Conservation (phyloP, 805 yeast genomes). For the Starmerella scarabaei region DNA sequence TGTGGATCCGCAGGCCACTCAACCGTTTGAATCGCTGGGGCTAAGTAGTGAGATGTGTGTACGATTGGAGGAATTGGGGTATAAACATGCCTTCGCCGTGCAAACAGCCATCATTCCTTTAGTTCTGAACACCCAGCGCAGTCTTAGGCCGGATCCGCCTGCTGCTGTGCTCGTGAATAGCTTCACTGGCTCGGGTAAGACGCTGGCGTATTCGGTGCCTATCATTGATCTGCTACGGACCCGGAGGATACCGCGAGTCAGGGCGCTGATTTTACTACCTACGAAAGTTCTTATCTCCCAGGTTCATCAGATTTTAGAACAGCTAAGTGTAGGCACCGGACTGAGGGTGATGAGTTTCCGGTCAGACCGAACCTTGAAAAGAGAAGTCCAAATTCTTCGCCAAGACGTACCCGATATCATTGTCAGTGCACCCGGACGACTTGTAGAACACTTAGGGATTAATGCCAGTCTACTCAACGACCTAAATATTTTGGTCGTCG, state of each 20-base stretch:
- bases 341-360: slow-evolving; percentile 47
- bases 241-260: slow-evolving; percentile 54
- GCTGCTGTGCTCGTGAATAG: slow-evolving; percentile 76
- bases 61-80: slow-evolving; percentile 39
- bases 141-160: slow-evolving; percentile 27
- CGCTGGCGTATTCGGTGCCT: slow-evolving; percentile 78
- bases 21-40: slow-evolving; percentile 38
- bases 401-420: slow-evolving; percentile 27
- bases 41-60: slow-evolving; percentile 33
- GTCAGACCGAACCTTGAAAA: slow-evolving; percentile 43
- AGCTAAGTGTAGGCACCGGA: slow-evolving; percentile 52
- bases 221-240: slow-evolving; percentile 50
- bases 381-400: slow-evolving; percentile 45
- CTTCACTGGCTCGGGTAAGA: slow-evolving; percentile 92
- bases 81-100: slow-evolving; percentile 56
- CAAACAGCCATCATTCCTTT: slow-evolving; percentile 56
- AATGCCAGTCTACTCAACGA: slow-evolving; percentile 42
- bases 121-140: slow-evolving; percentile 33
- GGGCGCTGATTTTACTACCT: slow-evolving; percentile 77
- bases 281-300: slow-evolving; percentile 79
- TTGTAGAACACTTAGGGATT: slow-evolving; percentile 44
- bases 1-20: slow-evolving; percentile 35
- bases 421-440: slow-evolving; percentile 68
- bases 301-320: slow-evolving; percentile 52
- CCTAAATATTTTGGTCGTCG: slow-evolving; percentile 59